Evolutionary conservation across 2,329 filamentous ascomycete species (phyloP).

Genomic region (Penicillium sp.): DNA sequence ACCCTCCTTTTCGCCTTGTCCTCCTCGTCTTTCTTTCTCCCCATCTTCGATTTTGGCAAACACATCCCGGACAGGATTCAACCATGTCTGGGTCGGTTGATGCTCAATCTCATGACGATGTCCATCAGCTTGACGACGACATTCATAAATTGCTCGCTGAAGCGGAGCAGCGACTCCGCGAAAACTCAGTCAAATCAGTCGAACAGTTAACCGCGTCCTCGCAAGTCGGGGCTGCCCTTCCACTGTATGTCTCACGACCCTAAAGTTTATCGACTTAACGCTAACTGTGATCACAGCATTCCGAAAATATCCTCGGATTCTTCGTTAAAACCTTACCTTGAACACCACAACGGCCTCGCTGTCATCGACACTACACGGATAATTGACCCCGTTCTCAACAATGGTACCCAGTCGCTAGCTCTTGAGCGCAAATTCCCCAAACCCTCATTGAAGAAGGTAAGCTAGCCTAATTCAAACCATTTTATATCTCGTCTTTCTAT

Average conservation of each 20-base stretch:
- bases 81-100: neutral
- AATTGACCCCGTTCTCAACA: constrained; percentile 52
- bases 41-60: neutral
- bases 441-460: constrained; percentile 55
- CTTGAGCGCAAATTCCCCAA: neutral
- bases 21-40: neutral
- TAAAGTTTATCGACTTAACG: neutral
- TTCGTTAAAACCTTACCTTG: constrained; percentile 60
- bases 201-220: neutral
- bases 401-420: constrained; percentile 24
- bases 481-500: constrained; percentile 16
- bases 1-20: neutral
- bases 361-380: constrained; percentile 58
- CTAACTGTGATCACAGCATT: constrained; percentile 42
- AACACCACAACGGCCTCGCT: constrained; percentile 57
- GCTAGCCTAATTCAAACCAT: constrained; percentile 24
- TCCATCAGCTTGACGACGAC: constrained; percentile 65
- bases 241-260: constrained; percentile 9
- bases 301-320: constrained; percentile 56
- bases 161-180: constrained; percentile 63
- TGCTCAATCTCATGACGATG: constrained; percentile 22
- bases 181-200: constrained; percentile 6
- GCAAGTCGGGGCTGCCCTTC: neutral
- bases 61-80: neutral
- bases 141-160: constrained; percentile 67